Percentiles rank a stretch among this genome's conserved stretches.
Evolutionary conservation across 2,329 filamentous ascomycete species (phyloP).

Genomic region (Pyrenochaeta sp.): DNA sequence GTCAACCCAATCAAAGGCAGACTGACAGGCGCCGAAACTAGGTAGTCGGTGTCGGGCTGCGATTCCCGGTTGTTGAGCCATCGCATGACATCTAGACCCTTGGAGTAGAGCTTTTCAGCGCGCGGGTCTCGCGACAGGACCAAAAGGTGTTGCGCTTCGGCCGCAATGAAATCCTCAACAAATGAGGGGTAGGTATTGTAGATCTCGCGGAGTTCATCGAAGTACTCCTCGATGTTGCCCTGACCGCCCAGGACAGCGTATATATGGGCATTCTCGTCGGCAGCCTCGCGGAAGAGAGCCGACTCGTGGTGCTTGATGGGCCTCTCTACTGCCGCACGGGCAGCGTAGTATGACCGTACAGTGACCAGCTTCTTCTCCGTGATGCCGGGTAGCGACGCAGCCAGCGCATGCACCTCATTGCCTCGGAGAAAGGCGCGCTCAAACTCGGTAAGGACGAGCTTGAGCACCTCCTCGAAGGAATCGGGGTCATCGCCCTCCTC

Average conservation of each 20-base stretch:
- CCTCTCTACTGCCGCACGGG: conserved; percentile 82
- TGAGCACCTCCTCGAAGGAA: conserved; percentile 91
- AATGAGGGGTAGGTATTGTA: conserved; percentile 92
- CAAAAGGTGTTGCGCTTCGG: conserved; percentile 87
- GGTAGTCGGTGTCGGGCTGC: conserved; percentile 90
- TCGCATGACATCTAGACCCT: conserved; percentile 92
- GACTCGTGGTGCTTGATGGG: conserved; percentile 93
- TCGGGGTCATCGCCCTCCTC: conserved; percentile 93
- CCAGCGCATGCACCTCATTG: conserved; percentile 94
- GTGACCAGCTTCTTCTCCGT: conserved; percentile 90
- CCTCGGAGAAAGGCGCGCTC: conserved; percentile 93
- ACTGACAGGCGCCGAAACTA: conserved; percentile 67
- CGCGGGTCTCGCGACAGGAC: conserved; percentile 81
- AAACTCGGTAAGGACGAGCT: conserved; percentile 93
- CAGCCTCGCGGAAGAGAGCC: conserved; percentile 86
- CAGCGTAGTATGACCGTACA: conserved; percentile 89
- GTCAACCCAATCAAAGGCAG: conserved; percentile 95
- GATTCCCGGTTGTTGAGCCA: conserved; percentile 91
- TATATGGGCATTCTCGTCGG: conserved; percentile 81
- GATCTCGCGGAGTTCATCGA: conserved; percentile 92
- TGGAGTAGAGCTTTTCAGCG: conserved; percentile 94
- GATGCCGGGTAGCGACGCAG: conserved; percentile 86
- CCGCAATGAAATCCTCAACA: conserved; percentile 82
- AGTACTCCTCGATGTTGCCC: conserved; percentile 99
- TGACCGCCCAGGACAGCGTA: conserved; percentile 97